These are phyloP conservation scores for Meyerozyma athensensis DNA, from an alignment of 1,139 yeast genomes.

Conservation along the genomic window DNA sequence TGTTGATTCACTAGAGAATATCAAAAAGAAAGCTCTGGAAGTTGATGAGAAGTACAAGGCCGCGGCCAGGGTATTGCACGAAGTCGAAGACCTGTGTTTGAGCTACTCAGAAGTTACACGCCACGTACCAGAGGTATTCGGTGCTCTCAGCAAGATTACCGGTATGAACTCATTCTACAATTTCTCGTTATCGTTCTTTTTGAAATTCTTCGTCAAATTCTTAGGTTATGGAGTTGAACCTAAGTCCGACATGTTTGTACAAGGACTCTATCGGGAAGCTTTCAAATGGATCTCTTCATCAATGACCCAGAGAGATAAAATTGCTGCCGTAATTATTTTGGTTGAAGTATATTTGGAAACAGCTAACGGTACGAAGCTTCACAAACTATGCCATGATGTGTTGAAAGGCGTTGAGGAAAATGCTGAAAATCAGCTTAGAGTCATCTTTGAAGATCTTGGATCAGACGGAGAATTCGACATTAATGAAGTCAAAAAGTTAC, in stretches of 20 bases:
- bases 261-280: constrained; percentile 39
- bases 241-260: constrained; percentile 22
- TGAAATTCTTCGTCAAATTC: constrained; percentile 35
- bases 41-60: constrained; percentile 52
- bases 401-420: neutral
- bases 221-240: constrained; percentile 21
- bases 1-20: constrained; percentile 53
- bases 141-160: constrained; percentile 40
- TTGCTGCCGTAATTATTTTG: constrained; percentile 41
- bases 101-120: constrained; percentile 51
- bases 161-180: constrained; percentile 49
- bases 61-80: constrained; percentile 48
- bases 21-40: constrained; percentile 59
- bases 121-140: constrained; percentile 49
- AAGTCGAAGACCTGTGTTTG: constrained; percentile 45
- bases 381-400: neutral
- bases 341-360: constrained; percentile 9
- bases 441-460: neutral
- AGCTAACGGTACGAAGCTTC: neutral
- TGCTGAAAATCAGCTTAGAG: neutral
- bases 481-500: too few species aligned
- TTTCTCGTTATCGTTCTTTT: constrained; percentile 49
- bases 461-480: neutral
- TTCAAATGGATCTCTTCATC: constrained; percentile 47
- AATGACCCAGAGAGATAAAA: constrained; percentile 45